Evolutionary conservation across 2,329 filamentous ascomycete species (phyloP), one percentile per base, ranked within the genome.

Genomic region (Gaeumannomyces sp.): DNA sequence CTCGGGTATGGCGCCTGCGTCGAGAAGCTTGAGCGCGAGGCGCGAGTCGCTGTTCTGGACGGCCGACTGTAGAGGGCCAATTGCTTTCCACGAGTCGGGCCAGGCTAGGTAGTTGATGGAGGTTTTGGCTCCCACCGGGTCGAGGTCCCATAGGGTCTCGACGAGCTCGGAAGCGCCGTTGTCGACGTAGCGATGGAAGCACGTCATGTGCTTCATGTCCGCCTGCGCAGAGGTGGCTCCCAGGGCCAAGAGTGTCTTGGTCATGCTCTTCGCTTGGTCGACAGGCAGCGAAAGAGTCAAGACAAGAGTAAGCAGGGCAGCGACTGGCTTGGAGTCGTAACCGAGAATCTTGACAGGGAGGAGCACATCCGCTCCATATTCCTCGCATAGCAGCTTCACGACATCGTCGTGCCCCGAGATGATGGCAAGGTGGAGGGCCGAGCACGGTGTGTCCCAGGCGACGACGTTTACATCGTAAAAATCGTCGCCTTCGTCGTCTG

Each of bases 391-490:
- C 29, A 86, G 75, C 65, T 88, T 85, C 19, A 94, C 90, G 14
- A 87, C 84, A 4, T 89, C 83, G 31, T 84, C 78, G 68, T 94
- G 88, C 0, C 91, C 91, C 66, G 86, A 85, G 1, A 91, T 74
- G 66, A 96, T 92, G 10, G 92, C 92, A 33, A 93, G 81, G 73
- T 96, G 92, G 6, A 96, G 80, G 1, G 92, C 86, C 16, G 89
- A 90, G 65, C 87, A 85, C 5, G 88, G 86, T 6, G 82, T 84
- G 70, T 96, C 92, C 92, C 92, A 96, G 1, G 91, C 86, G n/a
- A 90, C 73, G 1, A 89, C 84, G 68, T 96, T 88, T 66, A 93
- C 82, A 69, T 95, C 87, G 73, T 90, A 94, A 63, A 93, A 84
- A 27, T 90, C 89, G 13, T 89, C 82, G 1, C 86, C 81, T 28